These are phyloP conservation scores for Nemania sp. DNA, from an alignment of 2,329 filamentous ascomycete species.

Conservation along the genomic window DNA sequence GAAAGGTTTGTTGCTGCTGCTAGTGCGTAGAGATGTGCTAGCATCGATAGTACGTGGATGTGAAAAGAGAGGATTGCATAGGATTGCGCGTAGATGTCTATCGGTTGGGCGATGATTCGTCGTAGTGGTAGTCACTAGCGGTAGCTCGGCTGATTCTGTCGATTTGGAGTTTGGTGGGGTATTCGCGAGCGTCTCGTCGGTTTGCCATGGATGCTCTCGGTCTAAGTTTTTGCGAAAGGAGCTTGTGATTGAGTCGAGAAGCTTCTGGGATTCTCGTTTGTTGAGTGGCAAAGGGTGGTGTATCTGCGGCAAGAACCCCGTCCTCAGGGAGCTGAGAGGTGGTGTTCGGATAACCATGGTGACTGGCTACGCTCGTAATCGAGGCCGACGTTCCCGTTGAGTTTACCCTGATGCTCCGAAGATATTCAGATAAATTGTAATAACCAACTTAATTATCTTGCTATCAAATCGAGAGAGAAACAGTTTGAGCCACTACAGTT, in stretches of 20 bases:
- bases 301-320: conserved; percentile 56
- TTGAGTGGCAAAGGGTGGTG: conserved; percentile 66
- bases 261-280: conserved; percentile 63
- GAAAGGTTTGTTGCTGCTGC: conserved; percentile 62
- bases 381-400: neutral
- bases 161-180: neutral
- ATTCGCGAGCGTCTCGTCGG: conserved; percentile 44
- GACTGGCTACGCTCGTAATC: conserved; percentile 8
- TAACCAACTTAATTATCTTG: neutral
- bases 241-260: conserved; percentile 67
- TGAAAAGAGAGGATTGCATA: conserved; percentile 68
- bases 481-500: neutral
- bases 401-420: neutral
- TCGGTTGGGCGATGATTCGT: conserved; percentile 56
- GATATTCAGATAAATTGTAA: neutral
- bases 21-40: conserved; percentile 35
- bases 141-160: conserved; percentile 20
- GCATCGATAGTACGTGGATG: conserved; percentile 41
- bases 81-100: conserved; percentile 67
- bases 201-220: conserved; percentile 64
- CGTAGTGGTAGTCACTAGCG: conserved; percentile 25
- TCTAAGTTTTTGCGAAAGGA: conserved; percentile 71
- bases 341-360: conserved; percentile 51
- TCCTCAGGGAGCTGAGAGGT: conserved; percentile 55
- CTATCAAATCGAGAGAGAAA: neutral